These are phyloP conservation scores for Tylopilus balloui DNA, from an alignment of 768 basidiomycete genomes.

Conservation along the genomic window DNA sequence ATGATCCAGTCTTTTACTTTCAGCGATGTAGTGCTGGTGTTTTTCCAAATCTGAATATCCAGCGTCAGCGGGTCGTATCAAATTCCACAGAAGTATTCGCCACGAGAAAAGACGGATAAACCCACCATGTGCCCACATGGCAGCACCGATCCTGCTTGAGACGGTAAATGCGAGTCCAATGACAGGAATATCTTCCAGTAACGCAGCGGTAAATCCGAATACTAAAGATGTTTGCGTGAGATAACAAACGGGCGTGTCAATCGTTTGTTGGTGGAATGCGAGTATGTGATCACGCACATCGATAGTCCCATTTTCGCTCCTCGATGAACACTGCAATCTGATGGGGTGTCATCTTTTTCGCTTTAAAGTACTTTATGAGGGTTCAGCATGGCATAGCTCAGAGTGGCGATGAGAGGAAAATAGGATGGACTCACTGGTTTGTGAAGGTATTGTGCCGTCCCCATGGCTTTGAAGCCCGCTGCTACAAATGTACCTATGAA, in stretches of 20 bases:
- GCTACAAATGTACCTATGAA: slow-evolving; percentile 58
- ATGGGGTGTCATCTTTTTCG: slow-evolving; percentile 73
- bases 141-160: slow-evolving; percentile 86
- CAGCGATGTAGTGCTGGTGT: slow-evolving; percentile 44
- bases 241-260: neutral
- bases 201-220: slow-evolving; percentile 81
- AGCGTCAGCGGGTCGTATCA: neutral
- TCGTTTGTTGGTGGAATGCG: neutral
- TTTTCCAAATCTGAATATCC: slow-evolving; percentile 55
- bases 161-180: slow-evolving; percentile 78
- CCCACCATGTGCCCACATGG: slow-evolving; percentile 89
- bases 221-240: slow-evolving; percentile 35
- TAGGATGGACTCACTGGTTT: slow-evolving; percentile 44
- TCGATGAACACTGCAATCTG: slow-evolving; percentile 77
- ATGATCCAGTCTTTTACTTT: slow-evolving; percentile 3
- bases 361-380: slow-evolving; percentile 63
- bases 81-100: no score
- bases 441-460: slow-evolving; percentile 66
- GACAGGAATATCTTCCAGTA: slow-evolving; percentile 79
- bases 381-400: neutral
- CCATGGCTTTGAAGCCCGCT: slow-evolving; percentile 63
- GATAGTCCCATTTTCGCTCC: slow-evolving; percentile 88
- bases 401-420: neutral
- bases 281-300: slow-evolving; percentile 40
- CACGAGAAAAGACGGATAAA: neutral